Conservation (phyloP, 345 rosid species). For the Gossypium mustelinum region DNA sequence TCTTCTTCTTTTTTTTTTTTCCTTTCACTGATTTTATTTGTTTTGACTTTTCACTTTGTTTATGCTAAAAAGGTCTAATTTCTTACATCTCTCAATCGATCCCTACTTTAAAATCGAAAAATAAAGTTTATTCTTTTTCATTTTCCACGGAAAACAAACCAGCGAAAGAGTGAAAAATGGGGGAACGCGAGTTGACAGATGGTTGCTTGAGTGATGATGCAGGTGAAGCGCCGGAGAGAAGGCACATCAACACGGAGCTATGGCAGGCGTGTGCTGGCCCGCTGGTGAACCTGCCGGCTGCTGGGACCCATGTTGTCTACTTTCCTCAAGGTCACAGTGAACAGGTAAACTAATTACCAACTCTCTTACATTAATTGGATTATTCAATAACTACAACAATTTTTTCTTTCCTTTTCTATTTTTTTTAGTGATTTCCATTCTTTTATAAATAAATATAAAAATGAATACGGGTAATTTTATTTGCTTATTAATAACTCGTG, state of each 20-base stretch:
- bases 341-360: slow-evolving; percentile 34
- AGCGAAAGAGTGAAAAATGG: neutral
- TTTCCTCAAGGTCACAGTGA: slow-evolving; percentile 85
- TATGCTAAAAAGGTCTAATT: neutral
- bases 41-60: neutral
- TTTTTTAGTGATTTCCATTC: no score
- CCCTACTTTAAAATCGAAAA: neutral
- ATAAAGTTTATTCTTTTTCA: neutral
- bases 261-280: slow-evolving; percentile 83
- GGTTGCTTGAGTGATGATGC: slow-evolving; percentile 27
- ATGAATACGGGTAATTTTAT: neutral
- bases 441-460: neutral
- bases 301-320: slow-evolving; percentile 63
- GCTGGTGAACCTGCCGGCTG: slow-evolving; percentile 55
- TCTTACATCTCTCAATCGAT: neutral
- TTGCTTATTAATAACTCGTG: neutral
- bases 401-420: no score
- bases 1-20: no score
- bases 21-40: neutral
- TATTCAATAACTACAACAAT: neutral
- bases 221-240: slow-evolving; percentile 42
- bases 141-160: slow-evolving; percentile 8
- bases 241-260: slow-evolving; percentile 58
- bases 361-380: neutral
- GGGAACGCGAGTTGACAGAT: slow-evolving; percentile 12